Conservation (phyloP, 768 basidiomycete genomes). For the Filobasidium wieringae region DNA sequence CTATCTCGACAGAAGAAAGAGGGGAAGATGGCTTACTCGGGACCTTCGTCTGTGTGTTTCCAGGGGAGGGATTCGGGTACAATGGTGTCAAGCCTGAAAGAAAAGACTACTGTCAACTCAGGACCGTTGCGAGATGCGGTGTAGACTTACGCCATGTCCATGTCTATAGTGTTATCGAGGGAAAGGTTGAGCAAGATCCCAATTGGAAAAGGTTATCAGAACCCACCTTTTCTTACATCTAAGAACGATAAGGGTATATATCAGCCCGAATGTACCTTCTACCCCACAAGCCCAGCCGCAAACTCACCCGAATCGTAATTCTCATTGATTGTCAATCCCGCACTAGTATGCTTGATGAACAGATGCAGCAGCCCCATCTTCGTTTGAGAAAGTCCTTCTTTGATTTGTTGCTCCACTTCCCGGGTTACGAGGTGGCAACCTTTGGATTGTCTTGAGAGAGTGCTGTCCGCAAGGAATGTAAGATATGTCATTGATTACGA, state of each 20-base stretch:
- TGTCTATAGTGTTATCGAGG: constrained; percentile 50
- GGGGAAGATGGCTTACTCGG: constrained; percentile 52
- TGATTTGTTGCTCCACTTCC: constrained; percentile 56
- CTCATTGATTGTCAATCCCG: constrained; percentile 61
- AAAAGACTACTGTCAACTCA: neutral
- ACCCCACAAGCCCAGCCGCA: neutral
- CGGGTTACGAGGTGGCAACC: constrained; percentile 71
- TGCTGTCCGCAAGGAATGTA: constrained; percentile 11
- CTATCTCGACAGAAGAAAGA: neutral
- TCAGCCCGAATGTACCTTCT: neutral
- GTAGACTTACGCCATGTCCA: constrained; percentile 62
- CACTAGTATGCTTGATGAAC: constrained; percentile 52
- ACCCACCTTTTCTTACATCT: constrained; percentile 28
- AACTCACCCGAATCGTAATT: constrained; percentile 65
- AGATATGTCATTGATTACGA: neutral
- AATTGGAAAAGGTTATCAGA: neutral
- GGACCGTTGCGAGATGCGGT: neutral
- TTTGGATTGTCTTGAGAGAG: constrained; percentile 32
- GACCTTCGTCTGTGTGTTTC: constrained; percentile 83
- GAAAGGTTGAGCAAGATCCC: neutral
- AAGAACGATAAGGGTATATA: neutral
- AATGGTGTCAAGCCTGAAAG: constrained; percentile 57
- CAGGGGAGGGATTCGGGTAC: constrained; percentile 74
- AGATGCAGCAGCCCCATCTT: constrained; percentile 80
- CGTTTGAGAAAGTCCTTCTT: constrained; percentile 55